Conservation (phyloP, 179 eudicot species). For the Camellia oleifera region DNA sequence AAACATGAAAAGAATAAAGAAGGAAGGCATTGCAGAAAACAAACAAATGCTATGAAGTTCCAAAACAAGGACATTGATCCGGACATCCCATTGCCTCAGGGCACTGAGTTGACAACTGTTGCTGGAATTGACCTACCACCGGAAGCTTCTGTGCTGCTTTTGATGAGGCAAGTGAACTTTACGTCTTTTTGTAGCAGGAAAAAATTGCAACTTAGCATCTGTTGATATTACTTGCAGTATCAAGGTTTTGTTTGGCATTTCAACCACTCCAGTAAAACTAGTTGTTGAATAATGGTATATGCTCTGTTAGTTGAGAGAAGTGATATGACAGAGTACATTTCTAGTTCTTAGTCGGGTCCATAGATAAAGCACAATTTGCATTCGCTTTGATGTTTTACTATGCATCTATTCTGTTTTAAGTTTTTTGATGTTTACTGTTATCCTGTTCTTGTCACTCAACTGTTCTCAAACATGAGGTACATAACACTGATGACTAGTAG, state of each 20-base stretch:
- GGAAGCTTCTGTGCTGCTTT: constrained; percentile 38
- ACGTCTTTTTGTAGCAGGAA: neutral
- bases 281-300: neutral
- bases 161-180: constrained; percentile 44
- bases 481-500: neutral
- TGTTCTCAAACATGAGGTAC: neutral
- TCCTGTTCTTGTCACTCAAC: too few species aligned
- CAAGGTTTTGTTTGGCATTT: neutral
- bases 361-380: too few species aligned
- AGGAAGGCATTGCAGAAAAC: constrained; percentile 38
- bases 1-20: constrained; percentile 23
- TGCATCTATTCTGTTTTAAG: too few species aligned
- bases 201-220: neutral
- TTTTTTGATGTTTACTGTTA: too few species aligned
- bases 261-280: neutral
- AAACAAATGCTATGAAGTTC: constrained; percentile 12
- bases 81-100: too few species aligned
- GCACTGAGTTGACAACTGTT: too few species aligned
- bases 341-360: too few species aligned
- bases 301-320: neutral
- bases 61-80: neutral
- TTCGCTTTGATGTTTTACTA: too few species aligned
- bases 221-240: neutral
- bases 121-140: too few species aligned
- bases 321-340: too few species aligned